Percentiles rank a stretch among this genome's conserved stretches.
Conservation (phyloP, 345 rosid genomes). For the Gossypium anomalum region DNA sequence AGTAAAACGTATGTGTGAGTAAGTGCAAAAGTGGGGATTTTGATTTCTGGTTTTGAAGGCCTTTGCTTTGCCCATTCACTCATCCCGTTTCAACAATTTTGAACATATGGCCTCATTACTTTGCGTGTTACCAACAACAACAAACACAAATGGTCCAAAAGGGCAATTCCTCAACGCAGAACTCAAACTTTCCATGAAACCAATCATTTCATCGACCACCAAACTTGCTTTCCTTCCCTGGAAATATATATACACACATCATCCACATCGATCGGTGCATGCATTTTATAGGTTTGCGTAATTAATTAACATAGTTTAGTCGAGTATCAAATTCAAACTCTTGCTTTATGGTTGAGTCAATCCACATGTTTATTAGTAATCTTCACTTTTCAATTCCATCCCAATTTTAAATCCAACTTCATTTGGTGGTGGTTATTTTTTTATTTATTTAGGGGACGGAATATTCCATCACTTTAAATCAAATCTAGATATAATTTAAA, state of each 20-base stretch:
- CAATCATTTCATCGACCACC: conserved; percentile 9
- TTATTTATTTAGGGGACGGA: too few species aligned
- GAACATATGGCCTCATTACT: not conserved
- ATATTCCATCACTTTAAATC: too few species aligned
- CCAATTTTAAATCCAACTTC: not conserved
- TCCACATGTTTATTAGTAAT: not conserved
- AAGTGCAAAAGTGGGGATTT: not conserved
- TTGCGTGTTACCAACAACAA: conserved; percentile 12
- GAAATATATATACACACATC: not conserved
- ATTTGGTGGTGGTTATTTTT: too few species aligned
- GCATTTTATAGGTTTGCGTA: not conserved
- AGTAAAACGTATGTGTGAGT: not conserved
- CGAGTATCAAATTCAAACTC: not conserved
- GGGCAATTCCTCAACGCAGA: not conserved
- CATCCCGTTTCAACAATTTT: not conserved
- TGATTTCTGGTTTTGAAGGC: not conserved
- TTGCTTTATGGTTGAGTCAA: not conserved
- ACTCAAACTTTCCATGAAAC: not conserved
- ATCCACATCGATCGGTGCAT: conserved; percentile 1
- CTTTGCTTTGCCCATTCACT: not conserved
- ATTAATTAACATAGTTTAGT: not conserved
- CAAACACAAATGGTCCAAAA: not conserved
- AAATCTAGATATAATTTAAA: too few species aligned
- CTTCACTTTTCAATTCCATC: not conserved
- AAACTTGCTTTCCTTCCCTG: not conserved